A percentile compares a stretch with the other conserved stretches of the same genome.
Conservation (phyloP, 2,329 filamentous ascomycete species). For the Penicillium sp. region DNA sequence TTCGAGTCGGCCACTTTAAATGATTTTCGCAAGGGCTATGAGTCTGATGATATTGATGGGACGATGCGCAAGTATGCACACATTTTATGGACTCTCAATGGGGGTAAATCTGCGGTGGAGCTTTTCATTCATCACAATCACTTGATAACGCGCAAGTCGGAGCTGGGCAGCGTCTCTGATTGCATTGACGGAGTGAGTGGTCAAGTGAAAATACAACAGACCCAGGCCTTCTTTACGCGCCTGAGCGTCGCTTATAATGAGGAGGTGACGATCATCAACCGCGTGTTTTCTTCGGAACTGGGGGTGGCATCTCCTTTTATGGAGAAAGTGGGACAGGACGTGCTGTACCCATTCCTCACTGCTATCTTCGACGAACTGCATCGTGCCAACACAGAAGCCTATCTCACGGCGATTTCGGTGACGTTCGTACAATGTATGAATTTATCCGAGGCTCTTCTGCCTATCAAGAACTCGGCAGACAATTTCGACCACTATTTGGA, state of each 20-base stretch:
- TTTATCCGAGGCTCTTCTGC: slow-evolving; percentile 65
- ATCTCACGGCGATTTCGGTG: slow-evolving; percentile 78
- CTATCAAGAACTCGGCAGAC: slow-evolving; percentile 55
- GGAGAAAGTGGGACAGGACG: slow-evolving; percentile 74
- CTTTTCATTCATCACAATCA: slow-evolving; percentile 86
- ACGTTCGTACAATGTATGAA: slow-evolving; percentile 80
- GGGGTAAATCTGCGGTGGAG: slow-evolving; percentile 70
- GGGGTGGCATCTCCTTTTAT: slow-evolving; percentile 72
- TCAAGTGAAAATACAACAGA: slow-evolving; percentile 71
- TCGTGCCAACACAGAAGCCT: slow-evolving; percentile 65
- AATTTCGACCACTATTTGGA: slow-evolving; percentile 61
- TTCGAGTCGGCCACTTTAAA: slow-evolving; percentile 87
- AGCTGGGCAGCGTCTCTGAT: slow-evolving; percentile 69
- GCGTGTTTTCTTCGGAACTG: slow-evolving; percentile 68
- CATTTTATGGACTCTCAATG: slow-evolving; percentile 76
- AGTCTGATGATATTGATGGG: slow-evolving; percentile 79
- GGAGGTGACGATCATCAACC: slow-evolving; percentile 70
- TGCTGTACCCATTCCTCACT: slow-evolving; percentile 78
- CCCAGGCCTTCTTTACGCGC: slow-evolving; percentile 70
- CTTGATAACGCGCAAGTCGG: slow-evolving; percentile 66
- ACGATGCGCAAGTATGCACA: slow-evolving; percentile 84
- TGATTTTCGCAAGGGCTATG: slow-evolving; percentile 90
- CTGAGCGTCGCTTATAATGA: slow-evolving; percentile 73
- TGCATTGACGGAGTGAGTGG: slow-evolving; percentile 67
- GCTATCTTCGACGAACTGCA: slow-evolving; percentile 83